These are phyloP conservation scores for Helotiales sp. DNA, from an alignment of 2,329 filamentous ascomycete species.

Conservation along the genomic window DNA sequence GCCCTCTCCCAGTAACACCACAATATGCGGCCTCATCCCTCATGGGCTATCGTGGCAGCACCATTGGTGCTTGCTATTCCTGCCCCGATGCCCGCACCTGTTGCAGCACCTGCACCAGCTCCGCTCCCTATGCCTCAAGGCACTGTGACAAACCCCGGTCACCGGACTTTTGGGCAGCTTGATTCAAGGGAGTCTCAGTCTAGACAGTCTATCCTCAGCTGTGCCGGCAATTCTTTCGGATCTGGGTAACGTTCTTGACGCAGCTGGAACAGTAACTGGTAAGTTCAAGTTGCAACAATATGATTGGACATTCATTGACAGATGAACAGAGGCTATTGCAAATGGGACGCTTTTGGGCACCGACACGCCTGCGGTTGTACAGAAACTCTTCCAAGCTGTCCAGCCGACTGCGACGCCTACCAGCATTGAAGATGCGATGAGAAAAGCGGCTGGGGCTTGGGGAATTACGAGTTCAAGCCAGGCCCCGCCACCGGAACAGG, in stretches of 20 bases:
- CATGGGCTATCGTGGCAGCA: constrained; percentile 1
- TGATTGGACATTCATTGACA: background rate
- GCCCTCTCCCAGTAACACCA: background rate
- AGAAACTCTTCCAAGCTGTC: constrained; percentile 23
- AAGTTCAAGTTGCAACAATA: background rate
- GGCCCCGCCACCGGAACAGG: constrained; percentile 13
- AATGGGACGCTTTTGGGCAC: constrained; percentile 20
- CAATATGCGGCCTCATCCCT: background rate
- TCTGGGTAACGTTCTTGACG: background rate
- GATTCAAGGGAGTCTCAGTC: background rate
- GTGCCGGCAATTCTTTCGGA: constrained; percentile 10
- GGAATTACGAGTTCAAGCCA: constrained; percentile 2
- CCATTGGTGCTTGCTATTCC: constrained; percentile 10
- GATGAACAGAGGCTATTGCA: constrained; percentile 15
- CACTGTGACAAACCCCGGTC: constrained; percentile 2
- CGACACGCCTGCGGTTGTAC: constrained; percentile 14
- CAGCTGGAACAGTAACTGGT: background rate
- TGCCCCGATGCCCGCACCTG: constrained; percentile 4
- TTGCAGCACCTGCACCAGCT: constrained; percentile 1
- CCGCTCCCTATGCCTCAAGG: constrained; percentile 7
- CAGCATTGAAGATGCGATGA: constrained; percentile 22
- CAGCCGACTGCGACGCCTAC: constrained; percentile 31
- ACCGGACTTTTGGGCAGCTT: constrained; percentile 3
- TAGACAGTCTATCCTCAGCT: constrained; percentile 5
- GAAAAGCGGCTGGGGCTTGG: constrained; percentile 8